Base-by-base conservation (phyloP, 352 stramenopile genomes). In the Phytophthora idaei region DNA sequence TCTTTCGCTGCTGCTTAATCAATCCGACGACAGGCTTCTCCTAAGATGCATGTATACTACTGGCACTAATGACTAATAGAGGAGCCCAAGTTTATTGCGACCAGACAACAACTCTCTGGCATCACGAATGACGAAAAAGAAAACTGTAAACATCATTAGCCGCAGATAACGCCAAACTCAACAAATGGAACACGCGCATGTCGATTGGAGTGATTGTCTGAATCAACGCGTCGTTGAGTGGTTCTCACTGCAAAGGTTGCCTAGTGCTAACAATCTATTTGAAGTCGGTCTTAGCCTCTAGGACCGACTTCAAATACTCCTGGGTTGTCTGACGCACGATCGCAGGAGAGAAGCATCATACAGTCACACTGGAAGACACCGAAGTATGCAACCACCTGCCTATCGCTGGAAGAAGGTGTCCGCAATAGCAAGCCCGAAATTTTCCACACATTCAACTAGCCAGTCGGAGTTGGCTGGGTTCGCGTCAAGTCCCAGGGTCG, bases 361-460 rank as follows among this genome's bases (percentile, higher is more conserved):
- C 21, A 55, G 55, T 55, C 21, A 37, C 49, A 64, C 44, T 42
- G 42, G 62, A 15, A 37, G 29, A 12, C 29, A 29, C 11, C 15
- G 10, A 39, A 25, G 14, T 51, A 25, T 47, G 29, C 32, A 17
- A 53, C 34, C 42, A 52, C 48, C 50, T 61, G 31, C 14, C 60
- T 37, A 10, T 48, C 34, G 49, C 32, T 17, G 49, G 25, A 60
- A 47, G 49, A 60, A 47, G 49, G 59, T 67, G 17, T 67, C 59
- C 39, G 29, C 59, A 61, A 67, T 67, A 12, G 29, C n/a, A 49
- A 49, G 8, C n/a, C 44, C 29, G 42, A 44, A 65, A 53, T 4
- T 64, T 73, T 73, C 66, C 66, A 73, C 48, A 36, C 41, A 69
- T 60, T 49, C 32, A 54, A 39, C 50, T 8, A 69, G 60, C 66